Base-by-base conservation (phyloP, 805 yeast genomes). In the Monosporozyma servazzii region DNA sequence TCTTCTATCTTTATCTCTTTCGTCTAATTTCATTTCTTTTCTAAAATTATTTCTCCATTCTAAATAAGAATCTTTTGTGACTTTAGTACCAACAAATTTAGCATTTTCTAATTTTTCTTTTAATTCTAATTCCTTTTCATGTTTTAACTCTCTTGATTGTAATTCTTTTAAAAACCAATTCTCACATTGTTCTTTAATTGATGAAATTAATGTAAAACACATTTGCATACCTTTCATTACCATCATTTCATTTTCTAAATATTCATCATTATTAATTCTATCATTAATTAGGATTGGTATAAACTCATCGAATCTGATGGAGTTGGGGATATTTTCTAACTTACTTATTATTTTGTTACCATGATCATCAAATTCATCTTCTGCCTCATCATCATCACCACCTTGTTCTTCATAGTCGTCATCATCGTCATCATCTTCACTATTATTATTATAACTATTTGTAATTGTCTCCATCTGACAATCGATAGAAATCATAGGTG, bases 81-180 rank as follows among this genome's bases (percentile, higher is more conserved):
- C 96, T 50, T 85, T 79, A 0, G 98, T 93, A 36, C 99, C 99
- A 41, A 75, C 74, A 69, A 91, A 91, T 68, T 93, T 93, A 66
- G 83, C 84, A 65, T 88, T 95, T 64, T 89, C 96, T 66, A 84
- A 83, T 59, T 74, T 76, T 65, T 93, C 98, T 56, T 80, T 80
- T 21, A 75, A 81, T 48, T 75, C 71, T 18, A 85, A 69, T 55
- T 76, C 77, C 48, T 75, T 72, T 55, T 87, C 88, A 57, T 82
- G 77, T 55, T 69, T 68, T 51, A 75, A 74, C 60, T 87, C 90
- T 37, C 71, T 74, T 5, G 56, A 60, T 15, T 73, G 71, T 45
- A 86, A 72, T 56, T 83, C 82, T n/a, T 73, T 68, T 29, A 75
- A 78, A 61, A 88, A 86, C 56, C 79, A 61, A 23, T 68, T 68